Evolutionary conservation across 306 rosid genomes (phyloP), one percentile per base, ranked within the genome.

Genomic region (Vigna trinervia): DNA sequence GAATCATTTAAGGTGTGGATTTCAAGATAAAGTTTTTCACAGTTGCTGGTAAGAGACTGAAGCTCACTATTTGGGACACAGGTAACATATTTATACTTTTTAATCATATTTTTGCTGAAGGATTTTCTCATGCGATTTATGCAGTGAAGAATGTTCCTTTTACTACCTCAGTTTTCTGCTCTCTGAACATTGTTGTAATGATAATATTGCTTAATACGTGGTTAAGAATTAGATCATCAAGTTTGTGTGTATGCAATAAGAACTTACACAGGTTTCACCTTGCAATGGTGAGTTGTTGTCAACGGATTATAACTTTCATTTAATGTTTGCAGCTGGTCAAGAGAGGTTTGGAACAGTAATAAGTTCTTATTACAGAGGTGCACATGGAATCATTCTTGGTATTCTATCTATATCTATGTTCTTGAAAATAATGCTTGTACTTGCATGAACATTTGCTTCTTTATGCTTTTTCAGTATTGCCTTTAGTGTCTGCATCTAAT

Each of bases 31-130:
- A 92, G 84, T 85, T 80, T 82, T 82, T 92, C 47, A 88, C 96
- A 17, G 75, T 95, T 52, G 90, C 87, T 47, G 97, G 91, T 14
- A 95, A 90, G 80, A 87, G 86, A 82, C 80, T 92, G 89, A 95
- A 95, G 93, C 97, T 95, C 61, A 95, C 99, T 23, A 90, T 95
- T 58, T 95, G 99, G 99, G 99, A 95, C 88, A 95, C 99, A 61
- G 99, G 99, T 95, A 80, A 50, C 58, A 48, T 8, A 65, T 56
- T 56, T 56, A 58, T 71, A 23, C 34, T 28, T 39, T 45, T 61
- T 28, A 50, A 65, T 69, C 19, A 15, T 67, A 64, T 5, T 83
- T 56, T 56, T 41, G 46, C 20, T 30, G 12, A 73, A 64, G 43
- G 66, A 32, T 45, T 14, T 54, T 41, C 43, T 53, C 19, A 28